Conservation (phyloP, 768 basidiomycete species). For the Boletus vinaceobasis region DNA sequence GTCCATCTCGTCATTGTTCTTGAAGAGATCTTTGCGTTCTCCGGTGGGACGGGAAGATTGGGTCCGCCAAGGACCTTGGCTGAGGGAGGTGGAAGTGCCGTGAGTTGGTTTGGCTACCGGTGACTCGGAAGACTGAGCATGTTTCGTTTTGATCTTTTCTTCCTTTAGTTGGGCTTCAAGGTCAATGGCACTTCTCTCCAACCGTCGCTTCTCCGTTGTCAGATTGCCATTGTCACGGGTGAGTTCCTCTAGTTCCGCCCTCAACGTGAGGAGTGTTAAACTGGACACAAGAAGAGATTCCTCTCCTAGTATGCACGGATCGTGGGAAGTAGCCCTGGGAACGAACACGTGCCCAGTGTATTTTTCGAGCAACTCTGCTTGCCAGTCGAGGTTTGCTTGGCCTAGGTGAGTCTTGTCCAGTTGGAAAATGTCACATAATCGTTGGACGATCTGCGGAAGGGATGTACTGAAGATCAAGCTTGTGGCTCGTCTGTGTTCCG, state of each 20-base stretch:
- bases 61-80: background rate
- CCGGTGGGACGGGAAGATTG: background rate
- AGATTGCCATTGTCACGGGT: conserved; percentile 28
- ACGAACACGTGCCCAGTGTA: conserved; percentile 55
- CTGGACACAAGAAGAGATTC: conserved; percentile 47
- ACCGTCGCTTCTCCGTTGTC: conserved; percentile 16
- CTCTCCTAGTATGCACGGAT: conserved; percentile 20
- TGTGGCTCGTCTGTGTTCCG: conserved; percentile 48
- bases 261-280: conserved; percentile 42
- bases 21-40: background rate
- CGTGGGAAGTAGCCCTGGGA: conserved; percentile 26
- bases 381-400: conserved; percentile 46
- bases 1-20: conserved; percentile 2
- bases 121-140: background rate
- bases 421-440: conserved; percentile 43
- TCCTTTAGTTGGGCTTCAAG: conserved; percentile 12
- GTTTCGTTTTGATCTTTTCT: conserved; percentile 4
- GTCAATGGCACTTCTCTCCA: conserved; percentile 26
- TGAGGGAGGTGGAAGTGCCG: background rate
- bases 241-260: conserved; percentile 39
- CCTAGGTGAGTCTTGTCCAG: conserved; percentile 36
- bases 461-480: conserved; percentile 52
- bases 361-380: conserved; percentile 50
- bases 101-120: background rate
- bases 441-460: conserved; percentile 36